phyloP scores from a whole-genome alignment of 1,284 basidiomycete genomes.

The Heterobasidion parviporum region DNA sequence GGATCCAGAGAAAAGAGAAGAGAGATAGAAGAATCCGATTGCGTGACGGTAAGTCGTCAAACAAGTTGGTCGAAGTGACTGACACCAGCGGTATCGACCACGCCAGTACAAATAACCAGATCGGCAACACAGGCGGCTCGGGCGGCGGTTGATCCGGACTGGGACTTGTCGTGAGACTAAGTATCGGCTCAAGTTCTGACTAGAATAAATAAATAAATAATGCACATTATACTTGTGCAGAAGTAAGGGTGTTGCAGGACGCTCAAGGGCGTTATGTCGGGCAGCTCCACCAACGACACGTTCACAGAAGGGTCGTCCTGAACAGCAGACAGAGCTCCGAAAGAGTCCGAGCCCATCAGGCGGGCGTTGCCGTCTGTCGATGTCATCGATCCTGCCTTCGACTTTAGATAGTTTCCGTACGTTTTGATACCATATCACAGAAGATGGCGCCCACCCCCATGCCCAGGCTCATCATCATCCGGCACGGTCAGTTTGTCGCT shows the following conservation, averaged over 20 bases:
- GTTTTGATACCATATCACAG: too few species aligned
- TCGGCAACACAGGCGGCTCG: not conserved
- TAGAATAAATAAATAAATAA: too few species aligned
- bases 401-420: too few species aligned
- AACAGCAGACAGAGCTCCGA: too few species aligned
- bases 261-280: not conserved
- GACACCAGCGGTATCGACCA: not conserved
- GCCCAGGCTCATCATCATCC: constrained; percentile 70
- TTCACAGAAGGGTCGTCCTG: too few species aligned
- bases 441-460: constrained; percentile 23
- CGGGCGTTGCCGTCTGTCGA: too few species aligned
- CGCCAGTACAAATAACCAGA: not conserved
- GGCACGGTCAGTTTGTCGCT: constrained; percentile 50
- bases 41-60: not conserved
- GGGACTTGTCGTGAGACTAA: not conserved
- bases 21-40: not conserved
- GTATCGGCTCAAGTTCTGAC: too few species aligned
- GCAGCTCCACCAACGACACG: not conserved
- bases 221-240: too few species aligned
- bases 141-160: constrained; percentile 1
- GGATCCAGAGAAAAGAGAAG: not conserved
- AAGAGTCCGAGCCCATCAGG: too few species aligned
- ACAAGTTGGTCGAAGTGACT: constrained; percentile 6
- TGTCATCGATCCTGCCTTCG: too few species aligned
- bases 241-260: too few species aligned